These are phyloP conservation scores for Nephelium lappaceum DNA, from an alignment of 345 rosid species.

Conservation along the genomic window DNA sequence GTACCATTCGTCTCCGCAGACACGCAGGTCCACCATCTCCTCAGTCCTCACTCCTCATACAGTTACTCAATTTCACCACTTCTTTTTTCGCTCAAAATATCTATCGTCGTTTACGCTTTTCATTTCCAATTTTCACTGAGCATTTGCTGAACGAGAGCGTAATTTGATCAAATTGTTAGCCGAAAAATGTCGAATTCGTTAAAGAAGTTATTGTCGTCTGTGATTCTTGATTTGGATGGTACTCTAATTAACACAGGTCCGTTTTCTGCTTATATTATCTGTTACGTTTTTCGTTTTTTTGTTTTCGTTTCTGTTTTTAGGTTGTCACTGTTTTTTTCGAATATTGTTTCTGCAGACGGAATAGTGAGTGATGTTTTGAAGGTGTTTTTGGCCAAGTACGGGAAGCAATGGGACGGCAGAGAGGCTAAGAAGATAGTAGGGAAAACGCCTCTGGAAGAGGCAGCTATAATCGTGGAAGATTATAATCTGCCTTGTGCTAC, in stretches of 20 bases:
- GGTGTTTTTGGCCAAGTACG: slow-evolving; percentile 61
- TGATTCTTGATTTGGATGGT: slow-evolving; percentile 27
- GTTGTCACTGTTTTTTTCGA: neutral
- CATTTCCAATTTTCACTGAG: neutral
- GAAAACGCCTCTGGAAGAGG: slow-evolving; percentile 76
- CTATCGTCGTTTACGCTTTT: neutral
- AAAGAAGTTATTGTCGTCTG: slow-evolving; percentile 19
- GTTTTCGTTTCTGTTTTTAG: neutral
- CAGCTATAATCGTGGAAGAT: slow-evolving; percentile 75
- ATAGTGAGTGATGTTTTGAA: slow-evolving; percentile 63
- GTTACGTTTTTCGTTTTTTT: neutral
- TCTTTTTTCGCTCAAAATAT: neutral
- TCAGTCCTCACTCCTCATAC: neutral
- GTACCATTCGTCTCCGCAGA: neutral
- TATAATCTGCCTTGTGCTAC: slow-evolving; percentile 76
- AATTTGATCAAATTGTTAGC: neutral
- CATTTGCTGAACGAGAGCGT: neutral
- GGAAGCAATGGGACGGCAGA: slow-evolving; percentile 96
- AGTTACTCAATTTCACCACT: neutral
- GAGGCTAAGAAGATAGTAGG: slow-evolving; percentile 65
- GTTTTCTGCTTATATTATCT: neutral
- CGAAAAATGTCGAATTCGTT: neutral
- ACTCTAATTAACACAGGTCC: slow-evolving; percentile 24
- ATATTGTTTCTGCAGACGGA: slow-evolving; percentile 54
- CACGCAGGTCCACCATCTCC: neutral